Percentiles rank a stretch among this genome's conserved stretches.
Conservation (phyloP, 2,329 filamentous ascomycete species). For the Epichloe aotearoae region DNA sequence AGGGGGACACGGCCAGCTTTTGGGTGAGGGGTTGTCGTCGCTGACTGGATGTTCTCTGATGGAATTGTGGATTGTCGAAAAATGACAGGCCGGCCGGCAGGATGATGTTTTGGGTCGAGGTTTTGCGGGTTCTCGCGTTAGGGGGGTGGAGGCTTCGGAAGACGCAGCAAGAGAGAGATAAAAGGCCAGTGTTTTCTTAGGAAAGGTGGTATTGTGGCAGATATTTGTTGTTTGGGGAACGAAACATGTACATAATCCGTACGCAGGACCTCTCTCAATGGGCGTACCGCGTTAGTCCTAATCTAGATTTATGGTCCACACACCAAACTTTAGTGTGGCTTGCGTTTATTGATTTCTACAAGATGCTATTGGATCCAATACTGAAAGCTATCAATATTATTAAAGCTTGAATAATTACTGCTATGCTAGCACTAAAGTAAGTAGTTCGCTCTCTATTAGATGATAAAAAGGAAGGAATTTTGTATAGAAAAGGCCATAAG, state of each 20-base stretch:
- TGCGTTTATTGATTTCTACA: too few relatives aligned
- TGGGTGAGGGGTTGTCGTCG: neutral
- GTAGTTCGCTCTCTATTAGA: too few relatives aligned
- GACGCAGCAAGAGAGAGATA: neutral
- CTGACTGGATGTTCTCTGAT: conserved; percentile 2
- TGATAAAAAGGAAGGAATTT: too few relatives aligned
- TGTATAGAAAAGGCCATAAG: too few relatives aligned
- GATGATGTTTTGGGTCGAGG: neutral
- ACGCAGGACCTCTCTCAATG: neutral
- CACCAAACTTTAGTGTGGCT: too few relatives aligned
- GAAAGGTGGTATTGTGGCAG: neutral
- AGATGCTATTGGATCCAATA: too few relatives aligned
- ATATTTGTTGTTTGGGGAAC: neutral
- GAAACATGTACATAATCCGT: neutral
- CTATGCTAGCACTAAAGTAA: too few relatives aligned
- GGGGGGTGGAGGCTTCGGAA: neutral
- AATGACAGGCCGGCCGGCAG: neutral
- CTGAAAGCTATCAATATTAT: too few relatives aligned
- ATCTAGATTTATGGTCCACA: too few relatives aligned
- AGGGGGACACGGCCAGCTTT: neutral
- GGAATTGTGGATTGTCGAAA: neutral
- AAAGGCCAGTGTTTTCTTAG: neutral
- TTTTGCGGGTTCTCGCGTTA: neutral
- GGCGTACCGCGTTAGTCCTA: too few relatives aligned
- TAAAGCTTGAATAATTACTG: too few relatives aligned